A percentile compares a stretch with the other conserved stretches of the same genome.
These are phyloP conservation scores for Linderniella brevidens DNA, from an alignment of 257 asterid genomes.

Conservation along the genomic window DNA sequence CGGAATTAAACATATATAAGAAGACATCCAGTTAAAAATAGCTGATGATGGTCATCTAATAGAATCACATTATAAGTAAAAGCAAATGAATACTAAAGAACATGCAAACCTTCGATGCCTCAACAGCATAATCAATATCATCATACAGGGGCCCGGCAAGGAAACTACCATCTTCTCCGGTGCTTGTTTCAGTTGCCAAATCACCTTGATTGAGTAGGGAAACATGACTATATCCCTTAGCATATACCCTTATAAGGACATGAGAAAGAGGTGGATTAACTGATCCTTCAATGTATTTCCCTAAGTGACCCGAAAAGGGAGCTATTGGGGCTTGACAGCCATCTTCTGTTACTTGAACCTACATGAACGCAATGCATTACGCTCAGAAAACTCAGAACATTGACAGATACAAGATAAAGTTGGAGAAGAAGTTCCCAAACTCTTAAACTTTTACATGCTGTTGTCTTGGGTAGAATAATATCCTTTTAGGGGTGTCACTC, in stretches of 20 bases:
- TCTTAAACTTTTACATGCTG: constrained; percentile 38
- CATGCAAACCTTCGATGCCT: constrained; percentile 78
- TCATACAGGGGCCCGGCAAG: constrained; percentile 94
- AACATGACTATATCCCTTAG: constrained; percentile 47
- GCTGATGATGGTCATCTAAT: too few species aligned
- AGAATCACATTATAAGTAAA: not conserved
- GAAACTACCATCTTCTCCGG: constrained; percentile 56
- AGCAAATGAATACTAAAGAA: constrained; percentile 6
- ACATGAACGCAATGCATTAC: constrained; percentile 15
- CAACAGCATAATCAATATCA: constrained; percentile 48
- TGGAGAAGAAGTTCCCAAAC: constrained; percentile 5
- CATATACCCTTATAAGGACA: constrained; percentile 54
- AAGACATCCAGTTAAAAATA: too few species aligned
- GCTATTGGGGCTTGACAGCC: constrained; percentile 77
- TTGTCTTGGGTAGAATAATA: constrained; percentile 69
- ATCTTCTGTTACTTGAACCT: constrained; percentile 57
- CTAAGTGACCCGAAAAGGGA: constrained; percentile 62
- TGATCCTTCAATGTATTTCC: constrained; percentile 85
- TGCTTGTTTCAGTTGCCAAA: constrained; percentile 52
- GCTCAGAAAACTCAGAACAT: constrained; percentile 9
- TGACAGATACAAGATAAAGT: constrained; percentile 4
- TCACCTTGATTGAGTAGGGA: constrained; percentile 59
- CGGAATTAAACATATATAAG: too few species aligned
- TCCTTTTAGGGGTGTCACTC: constrained; percentile 37
- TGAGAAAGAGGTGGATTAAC: constrained; percentile 78